phyloP scores from a whole-genome alignment of 2,329 filamentous ascomycete species.

The Pestalotiopsis sp. region DNA sequence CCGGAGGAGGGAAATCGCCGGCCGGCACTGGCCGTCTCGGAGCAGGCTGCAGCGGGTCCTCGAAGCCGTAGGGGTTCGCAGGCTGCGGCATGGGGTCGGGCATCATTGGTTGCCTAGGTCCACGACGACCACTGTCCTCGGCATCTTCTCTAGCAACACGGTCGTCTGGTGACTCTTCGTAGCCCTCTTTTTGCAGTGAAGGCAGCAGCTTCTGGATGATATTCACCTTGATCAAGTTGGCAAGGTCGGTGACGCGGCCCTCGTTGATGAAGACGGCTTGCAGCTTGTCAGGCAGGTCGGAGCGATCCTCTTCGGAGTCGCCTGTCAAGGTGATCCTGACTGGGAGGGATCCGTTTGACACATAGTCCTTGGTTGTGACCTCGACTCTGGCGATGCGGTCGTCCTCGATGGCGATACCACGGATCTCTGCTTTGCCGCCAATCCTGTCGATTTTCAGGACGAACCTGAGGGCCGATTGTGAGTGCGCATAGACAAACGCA shows the following conservation, averaged over 20 bases:
- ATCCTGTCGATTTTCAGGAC: conserved; percentile 81
- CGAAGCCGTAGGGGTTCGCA: conserved; percentile 68
- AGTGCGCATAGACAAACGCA: conserved; percentile 85
- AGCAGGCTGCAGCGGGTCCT: conserved; percentile 66
- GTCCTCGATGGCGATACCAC: conserved; percentile 77
- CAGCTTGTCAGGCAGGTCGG: conserved; percentile 50
- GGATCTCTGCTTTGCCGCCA: conserved; percentile 81
- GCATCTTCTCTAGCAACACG: conserved; percentile 44
- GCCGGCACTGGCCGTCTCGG: conserved; percentile 67
- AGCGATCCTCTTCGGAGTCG: conserved; percentile 53
- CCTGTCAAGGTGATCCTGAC: conserved; percentile 54
- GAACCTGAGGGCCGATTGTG: conserved; percentile 83
- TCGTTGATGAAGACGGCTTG: conserved; percentile 74
- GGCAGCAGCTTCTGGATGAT: conserved; percentile 87
- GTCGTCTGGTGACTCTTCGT: conserved; percentile 62
- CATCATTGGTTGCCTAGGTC: conserved; percentile 42
- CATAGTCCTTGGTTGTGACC: conserved; percentile 72
- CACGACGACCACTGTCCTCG: conserved; percentile 44
- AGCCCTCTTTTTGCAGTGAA: conserved; percentile 75
- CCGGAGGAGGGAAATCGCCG: conserved; percentile 81
- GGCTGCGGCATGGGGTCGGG: conserved; percentile 60
- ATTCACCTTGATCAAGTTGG: conserved; percentile 72
- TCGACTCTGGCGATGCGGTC: conserved; percentile 83
- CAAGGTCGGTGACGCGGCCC: conserved; percentile 68
- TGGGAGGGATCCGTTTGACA: conserved; percentile 63